phyloP scores from a whole-genome alignment of 2,329 filamentous ascomycete genomes.

The Aspergillus fischeri region DNA sequence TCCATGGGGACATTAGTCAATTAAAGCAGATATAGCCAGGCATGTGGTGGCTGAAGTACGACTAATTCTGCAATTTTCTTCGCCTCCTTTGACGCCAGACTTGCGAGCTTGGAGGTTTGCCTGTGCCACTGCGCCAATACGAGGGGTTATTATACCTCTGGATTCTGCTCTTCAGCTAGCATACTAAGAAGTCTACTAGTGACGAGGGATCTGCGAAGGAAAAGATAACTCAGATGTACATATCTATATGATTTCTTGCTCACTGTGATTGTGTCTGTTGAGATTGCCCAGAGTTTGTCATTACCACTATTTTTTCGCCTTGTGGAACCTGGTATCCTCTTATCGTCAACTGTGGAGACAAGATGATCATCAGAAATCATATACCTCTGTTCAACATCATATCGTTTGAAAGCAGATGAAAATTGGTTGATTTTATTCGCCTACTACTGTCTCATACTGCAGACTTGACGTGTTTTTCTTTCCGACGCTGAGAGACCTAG shows the following conservation, averaged over 20 bases:
- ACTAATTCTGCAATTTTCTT: background rate
- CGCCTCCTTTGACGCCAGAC: conserved; percentile 1
- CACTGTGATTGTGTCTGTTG: background rate
- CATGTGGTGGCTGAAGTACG: background rate
- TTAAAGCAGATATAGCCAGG: background rate
- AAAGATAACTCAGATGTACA: background rate
- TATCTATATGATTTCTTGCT: background rate
- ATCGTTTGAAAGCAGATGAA: background rate
- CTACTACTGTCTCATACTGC: background rate
- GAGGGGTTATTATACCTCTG: background rate
- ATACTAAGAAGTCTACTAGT: background rate
- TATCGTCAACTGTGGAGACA: background rate
- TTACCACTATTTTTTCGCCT: background rate
- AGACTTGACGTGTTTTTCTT: background rate
- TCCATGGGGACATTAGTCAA: background rate
- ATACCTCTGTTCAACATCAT: background rate
- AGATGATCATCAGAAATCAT: background rate
- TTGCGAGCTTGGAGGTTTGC: background rate
- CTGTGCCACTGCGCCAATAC: background rate
- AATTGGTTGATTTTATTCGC: background rate
- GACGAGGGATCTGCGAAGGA: background rate
- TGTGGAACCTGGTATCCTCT: background rate
- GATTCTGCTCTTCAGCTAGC: background rate
- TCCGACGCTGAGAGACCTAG: background rate
- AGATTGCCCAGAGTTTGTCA: background rate